Evolutionary conservation across 1,284 basidiomycete species (phyloP).

Genomic region (Boletus semigastroideus): DNA sequence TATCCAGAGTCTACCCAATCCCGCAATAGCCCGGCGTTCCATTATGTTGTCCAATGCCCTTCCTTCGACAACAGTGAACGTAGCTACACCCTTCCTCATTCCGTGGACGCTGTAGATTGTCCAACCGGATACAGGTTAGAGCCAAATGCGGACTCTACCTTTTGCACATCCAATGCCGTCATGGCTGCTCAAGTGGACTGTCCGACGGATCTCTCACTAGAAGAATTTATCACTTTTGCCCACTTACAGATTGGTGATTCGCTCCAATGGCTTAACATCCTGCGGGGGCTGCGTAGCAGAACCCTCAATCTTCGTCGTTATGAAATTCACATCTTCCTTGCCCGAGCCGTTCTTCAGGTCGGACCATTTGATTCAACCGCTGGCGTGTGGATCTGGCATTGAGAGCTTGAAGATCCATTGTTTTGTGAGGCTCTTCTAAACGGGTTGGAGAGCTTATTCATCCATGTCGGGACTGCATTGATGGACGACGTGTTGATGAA

Average conservation of each 20-base stretch:
- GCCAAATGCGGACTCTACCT: constrained; percentile 28
- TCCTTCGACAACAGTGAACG: no score
- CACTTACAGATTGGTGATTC: constrained; percentile 41
- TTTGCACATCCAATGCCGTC: constrained; percentile 40
- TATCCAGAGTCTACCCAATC: no score
- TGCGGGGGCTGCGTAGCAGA: constrained; percentile 39
- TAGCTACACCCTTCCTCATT: no score
- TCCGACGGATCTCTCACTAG: constrained; percentile 33
- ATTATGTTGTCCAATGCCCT: no score
- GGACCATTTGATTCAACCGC: constrained; percentile 27
- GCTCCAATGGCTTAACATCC: constrained; percentile 52
- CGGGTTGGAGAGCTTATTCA: constrained; percentile 26
- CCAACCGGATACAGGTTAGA: no score
- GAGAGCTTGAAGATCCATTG: constrained; percentile 21
- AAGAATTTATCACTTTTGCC: constrained; percentile 44
- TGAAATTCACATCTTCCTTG: constrained; percentile 39
- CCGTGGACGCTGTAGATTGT: no score
- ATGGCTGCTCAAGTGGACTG: constrained; percentile 41
- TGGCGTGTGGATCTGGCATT: constrained; percentile 34
- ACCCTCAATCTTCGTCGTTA: constrained; percentile 36
- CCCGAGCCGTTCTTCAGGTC: constrained; percentile 42
- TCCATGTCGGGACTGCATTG: neutral
- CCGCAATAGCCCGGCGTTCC: no score
- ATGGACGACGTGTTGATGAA: neutral
- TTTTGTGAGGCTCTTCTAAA: constrained; percentile 37